Conservation (phyloP, 1,284 basidiomycete species). For the Puccinia coronata region DNA sequence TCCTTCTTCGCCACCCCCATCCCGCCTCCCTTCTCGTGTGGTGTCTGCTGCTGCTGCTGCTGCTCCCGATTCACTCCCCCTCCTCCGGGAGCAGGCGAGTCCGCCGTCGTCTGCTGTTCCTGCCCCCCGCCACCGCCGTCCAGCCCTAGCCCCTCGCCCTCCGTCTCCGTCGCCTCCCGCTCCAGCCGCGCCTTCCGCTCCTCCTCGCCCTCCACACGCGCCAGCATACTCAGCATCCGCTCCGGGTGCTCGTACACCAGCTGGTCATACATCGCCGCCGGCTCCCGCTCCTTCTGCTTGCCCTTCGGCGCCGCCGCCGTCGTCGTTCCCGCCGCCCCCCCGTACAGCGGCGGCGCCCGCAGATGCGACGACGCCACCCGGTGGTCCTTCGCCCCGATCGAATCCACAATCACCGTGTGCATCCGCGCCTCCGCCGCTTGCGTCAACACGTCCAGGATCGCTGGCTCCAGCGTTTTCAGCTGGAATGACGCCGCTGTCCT, state of each 20-base stretch:
- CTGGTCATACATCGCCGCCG: constrained; percentile 74
- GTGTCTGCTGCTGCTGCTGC: no score
- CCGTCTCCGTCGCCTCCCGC: constrained; percentile 64
- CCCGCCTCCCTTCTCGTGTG: constrained; percentile 51
- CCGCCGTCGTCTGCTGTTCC: no score
- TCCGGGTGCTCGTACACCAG: constrained; percentile 71
- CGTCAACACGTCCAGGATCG: constrained; percentile 62
- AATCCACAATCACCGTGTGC: constrained; percentile 69
- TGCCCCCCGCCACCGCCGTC: no score
- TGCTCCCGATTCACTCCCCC: no score
- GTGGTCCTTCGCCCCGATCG: constrained; percentile 72
- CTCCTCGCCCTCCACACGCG: constrained; percentile 75
- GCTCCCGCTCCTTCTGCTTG: constrained; percentile 49
- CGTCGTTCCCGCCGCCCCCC: constrained; percentile 21
- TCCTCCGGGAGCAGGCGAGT: no score
- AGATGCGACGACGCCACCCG: constrained; percentile 69
- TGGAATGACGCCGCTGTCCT: constrained; percentile 54
- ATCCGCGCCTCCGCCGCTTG: constrained; percentile 74
- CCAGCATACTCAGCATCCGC: constrained; percentile 72
- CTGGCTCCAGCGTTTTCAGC: constrained; percentile 56
- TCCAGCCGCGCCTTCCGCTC: constrained; percentile 76
- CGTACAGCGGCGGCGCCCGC: constrained; percentile 68
- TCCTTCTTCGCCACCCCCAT: constrained; percentile 75
- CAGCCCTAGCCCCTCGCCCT: no score
- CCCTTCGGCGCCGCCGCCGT: no score